Conservation (phyloP, 2,329 filamentous ascomycete species). For the Trichoderma atrobrunneum region DNA sequence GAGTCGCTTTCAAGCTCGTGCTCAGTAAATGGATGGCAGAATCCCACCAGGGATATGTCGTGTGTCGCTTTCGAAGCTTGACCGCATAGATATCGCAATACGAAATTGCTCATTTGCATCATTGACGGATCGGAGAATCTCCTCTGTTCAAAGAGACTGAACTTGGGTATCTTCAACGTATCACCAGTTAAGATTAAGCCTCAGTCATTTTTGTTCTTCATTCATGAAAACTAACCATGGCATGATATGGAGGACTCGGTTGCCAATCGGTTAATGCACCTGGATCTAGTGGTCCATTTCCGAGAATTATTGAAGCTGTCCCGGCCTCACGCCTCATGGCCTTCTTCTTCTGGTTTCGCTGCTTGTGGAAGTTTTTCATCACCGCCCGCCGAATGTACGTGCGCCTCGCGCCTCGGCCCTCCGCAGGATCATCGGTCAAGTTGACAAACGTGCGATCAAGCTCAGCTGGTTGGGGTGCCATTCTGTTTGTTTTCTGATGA, state of each 20-base stretch:
- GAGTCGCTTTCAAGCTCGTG: background rate
- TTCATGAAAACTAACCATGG: background rate
- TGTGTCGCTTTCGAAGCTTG: slow-evolving; percentile 6
- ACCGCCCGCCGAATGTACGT: slow-evolving; percentile 12
- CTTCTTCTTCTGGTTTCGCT: slow-evolving; percentile 2
- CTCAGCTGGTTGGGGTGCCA: background rate
- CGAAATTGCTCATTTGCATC: background rate
- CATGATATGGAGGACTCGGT: background rate
- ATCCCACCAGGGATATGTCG: background rate
- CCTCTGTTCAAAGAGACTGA: background rate
- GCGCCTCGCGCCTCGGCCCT: slow-evolving; percentile 1
- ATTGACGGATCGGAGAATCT: background rate
- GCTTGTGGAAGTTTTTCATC: slow-evolving; percentile 13
- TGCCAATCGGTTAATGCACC: background rate
- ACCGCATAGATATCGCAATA: background rate
- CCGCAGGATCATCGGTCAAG: background rate
- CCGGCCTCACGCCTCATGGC: background rate
- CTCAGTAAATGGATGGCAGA: background rate
- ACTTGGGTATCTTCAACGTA: background rate
- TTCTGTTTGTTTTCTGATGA: background rate
- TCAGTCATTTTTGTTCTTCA: no score
- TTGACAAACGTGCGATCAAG: slow-evolving; percentile 13
- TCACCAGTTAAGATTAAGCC: background rate
- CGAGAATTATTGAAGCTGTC: background rate
- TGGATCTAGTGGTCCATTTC: no score